phyloP scores from a whole-genome alignment of 495 filamentous ascomycete genomes.

The Margaritispora aquatica region DNA sequence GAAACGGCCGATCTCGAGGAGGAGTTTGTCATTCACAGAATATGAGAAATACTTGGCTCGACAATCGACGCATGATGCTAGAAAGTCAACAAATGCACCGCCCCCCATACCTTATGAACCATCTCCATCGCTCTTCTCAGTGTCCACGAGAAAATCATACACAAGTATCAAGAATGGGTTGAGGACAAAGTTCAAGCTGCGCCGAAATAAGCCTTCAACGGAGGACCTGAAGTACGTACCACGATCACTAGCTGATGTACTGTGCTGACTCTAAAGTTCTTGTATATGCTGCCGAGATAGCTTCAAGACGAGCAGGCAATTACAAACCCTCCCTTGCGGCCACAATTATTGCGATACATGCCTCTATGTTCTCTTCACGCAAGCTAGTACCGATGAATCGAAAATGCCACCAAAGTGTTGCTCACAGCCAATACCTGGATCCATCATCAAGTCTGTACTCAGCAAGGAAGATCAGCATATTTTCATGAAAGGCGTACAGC shows the following conservation, averaged over 20 bases:
- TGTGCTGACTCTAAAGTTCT: constrained; percentile 30
- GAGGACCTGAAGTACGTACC: constrained; percentile 23
- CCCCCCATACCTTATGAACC: constrained; percentile 22
- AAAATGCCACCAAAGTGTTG: constrained; percentile 55
- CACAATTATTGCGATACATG: constrained; percentile 48
- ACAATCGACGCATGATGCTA: constrained; percentile 30
- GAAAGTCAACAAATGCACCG: constrained; percentile 24
- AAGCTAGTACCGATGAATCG: constrained; percentile 43
- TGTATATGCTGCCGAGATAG: constrained; percentile 49
- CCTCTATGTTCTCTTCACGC: constrained; percentile 41
- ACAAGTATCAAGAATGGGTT: constrained; percentile 35
- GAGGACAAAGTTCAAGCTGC: constrained; percentile 27
- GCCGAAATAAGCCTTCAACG: constrained; percentile 26
- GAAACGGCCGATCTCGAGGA: constrained; percentile 26
- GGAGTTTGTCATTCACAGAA: constrained; percentile 40
- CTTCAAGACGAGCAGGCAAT: constrained; percentile 35
- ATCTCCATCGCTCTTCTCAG: constrained; percentile 27
- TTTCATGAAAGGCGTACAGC: constrained; percentile 46
- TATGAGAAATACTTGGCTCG: constrained; percentile 46
- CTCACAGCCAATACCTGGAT: constrained; percentile 43
- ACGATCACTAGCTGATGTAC: constrained; percentile 29
- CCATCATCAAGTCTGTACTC: constrained; percentile 42
- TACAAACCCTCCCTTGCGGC: constrained; percentile 38
- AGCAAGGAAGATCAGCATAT: constrained; percentile 41
- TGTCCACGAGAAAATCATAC: constrained; percentile 34